These are phyloP conservation scores for Marasmius tenuissimus DNA, from an alignment of 1,284 basidiomycete genomes.

Conservation along the genomic window DNA sequence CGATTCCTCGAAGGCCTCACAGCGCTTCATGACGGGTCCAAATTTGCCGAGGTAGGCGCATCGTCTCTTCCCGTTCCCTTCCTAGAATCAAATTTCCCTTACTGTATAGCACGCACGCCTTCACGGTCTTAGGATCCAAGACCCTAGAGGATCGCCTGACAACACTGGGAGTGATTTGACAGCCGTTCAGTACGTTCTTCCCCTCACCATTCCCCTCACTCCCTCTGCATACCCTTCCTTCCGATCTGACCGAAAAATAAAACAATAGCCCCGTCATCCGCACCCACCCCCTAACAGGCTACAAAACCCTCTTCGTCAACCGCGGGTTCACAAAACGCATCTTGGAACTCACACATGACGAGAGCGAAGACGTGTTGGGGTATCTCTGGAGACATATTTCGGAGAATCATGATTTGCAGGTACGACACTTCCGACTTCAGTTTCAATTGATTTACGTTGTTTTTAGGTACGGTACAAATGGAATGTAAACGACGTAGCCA, in stretches of 20 bases:
- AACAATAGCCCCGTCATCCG: constrained; percentile 50
- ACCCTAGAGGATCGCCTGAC: constrained; percentile 52
- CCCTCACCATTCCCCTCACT: background rate
- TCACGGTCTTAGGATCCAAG: constrained; percentile 31
- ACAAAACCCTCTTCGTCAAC: constrained; percentile 69
- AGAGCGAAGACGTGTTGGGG: constrained; percentile 52
- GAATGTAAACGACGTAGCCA: constrained; percentile 49
- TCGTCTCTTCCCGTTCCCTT: background rate
- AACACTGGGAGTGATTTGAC: constrained; percentile 60
- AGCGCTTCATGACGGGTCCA: constrained; percentile 55
- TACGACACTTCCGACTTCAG: no score
- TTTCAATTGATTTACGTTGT: background rate
- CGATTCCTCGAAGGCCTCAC: constrained; percentile 60
- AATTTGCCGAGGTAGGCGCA: constrained; percentile 45
- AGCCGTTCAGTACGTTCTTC: constrained; percentile 49
- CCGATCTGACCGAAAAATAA: background rate
- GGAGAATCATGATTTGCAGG: constrained; percentile 68
- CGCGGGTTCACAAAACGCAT: constrained; percentile 64
- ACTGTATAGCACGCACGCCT: constrained; percentile 25
- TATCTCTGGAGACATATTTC: constrained; percentile 48
- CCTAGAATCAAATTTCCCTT: background rate
- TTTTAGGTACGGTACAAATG: constrained; percentile 45
- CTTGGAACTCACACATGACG: constrained; percentile 56
- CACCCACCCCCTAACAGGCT: constrained; percentile 65
- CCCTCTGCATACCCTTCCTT: background rate